These are phyloP conservation scores for Silene uniflora DNA, from an alignment of 148 eudicot genomes.

Conservation along the genomic window DNA sequence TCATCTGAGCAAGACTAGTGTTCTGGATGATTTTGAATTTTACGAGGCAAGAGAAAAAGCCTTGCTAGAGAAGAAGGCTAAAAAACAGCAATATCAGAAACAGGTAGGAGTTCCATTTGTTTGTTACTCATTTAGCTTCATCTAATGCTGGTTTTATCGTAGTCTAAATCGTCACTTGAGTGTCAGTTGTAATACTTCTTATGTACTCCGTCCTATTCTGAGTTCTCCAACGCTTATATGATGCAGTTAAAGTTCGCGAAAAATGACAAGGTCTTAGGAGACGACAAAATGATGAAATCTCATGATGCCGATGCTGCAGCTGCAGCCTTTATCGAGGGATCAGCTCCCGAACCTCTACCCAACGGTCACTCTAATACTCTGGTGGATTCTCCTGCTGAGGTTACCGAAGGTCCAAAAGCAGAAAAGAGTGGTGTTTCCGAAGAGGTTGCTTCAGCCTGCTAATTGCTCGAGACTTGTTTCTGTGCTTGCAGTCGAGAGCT, in stretches of 20 bases:
- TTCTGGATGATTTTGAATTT: constrained; percentile 56
- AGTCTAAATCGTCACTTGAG: no score
- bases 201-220: not conserved
- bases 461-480: not conserved
- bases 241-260: constrained; percentile 18
- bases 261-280: constrained; percentile 18
- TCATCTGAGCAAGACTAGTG: constrained; percentile 43
- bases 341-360: constrained; percentile 8
- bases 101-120: constrained; percentile 25
- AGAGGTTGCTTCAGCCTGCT: constrained; percentile 21
- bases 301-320: constrained; percentile 12
- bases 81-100: constrained; percentile 38
- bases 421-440: constrained; percentile 19
- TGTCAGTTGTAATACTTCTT: no score
- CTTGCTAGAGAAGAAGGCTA: constrained; percentile 48
- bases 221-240: no score
- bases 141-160: not conserved
- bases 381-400: constrained; percentile 19
- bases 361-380: constrained; percentile 14
- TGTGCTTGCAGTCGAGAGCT: constrained; percentile 20
- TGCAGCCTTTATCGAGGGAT: constrained; percentile 22
- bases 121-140: not conserved
- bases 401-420: constrained; percentile 23
- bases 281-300: constrained; percentile 18
- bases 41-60: constrained; percentile 46